These are phyloP conservation scores for Botrytis deweyae DNA, from an alignment of 2,329 filamentous ascomycete species.

Conservation along the genomic window DNA sequence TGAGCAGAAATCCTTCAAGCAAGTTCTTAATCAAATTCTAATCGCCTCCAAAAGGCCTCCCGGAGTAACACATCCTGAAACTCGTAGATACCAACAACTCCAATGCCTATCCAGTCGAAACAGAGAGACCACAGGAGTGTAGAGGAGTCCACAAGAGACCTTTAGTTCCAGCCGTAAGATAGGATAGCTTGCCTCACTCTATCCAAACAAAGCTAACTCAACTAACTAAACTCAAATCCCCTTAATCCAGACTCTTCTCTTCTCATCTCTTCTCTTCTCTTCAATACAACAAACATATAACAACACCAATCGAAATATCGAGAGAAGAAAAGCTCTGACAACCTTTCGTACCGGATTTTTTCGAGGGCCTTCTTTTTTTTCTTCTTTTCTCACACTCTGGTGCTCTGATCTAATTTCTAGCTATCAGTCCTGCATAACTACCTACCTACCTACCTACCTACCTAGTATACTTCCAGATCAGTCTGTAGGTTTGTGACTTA, in stretches of 20 bases:
- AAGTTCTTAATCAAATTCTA: not conserved
- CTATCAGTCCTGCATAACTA: too few species aligned
- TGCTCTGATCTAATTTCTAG: not conserved
- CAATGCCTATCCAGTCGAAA: not conserved
- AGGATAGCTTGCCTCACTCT: not conserved
- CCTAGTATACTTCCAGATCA: not conserved
- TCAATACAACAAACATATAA: too few species aligned
- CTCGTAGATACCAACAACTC: fast-evolving
- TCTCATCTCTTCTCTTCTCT: too few species aligned
- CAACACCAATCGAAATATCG: not conserved
- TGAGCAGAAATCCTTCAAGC: not conserved
- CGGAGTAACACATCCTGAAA: not conserved
- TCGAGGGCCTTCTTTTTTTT: too few species aligned
- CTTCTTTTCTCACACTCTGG: too few species aligned
- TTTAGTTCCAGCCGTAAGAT: not conserved
- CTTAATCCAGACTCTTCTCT: too few species aligned
- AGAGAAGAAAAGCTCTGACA: not conserved
- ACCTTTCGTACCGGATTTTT: fast-evolving
- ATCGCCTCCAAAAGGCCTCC: not conserved
- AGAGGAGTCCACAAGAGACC: not conserved
- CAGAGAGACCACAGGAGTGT: not conserved
- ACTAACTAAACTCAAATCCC: too few species aligned
- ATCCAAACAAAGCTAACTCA: too few species aligned
- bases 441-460: too few species aligned
- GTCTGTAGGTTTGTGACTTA: not conserved